Base-by-base conservation (phyloP, 148 eudicot genomes). In the Diospyros lotus region DNA sequence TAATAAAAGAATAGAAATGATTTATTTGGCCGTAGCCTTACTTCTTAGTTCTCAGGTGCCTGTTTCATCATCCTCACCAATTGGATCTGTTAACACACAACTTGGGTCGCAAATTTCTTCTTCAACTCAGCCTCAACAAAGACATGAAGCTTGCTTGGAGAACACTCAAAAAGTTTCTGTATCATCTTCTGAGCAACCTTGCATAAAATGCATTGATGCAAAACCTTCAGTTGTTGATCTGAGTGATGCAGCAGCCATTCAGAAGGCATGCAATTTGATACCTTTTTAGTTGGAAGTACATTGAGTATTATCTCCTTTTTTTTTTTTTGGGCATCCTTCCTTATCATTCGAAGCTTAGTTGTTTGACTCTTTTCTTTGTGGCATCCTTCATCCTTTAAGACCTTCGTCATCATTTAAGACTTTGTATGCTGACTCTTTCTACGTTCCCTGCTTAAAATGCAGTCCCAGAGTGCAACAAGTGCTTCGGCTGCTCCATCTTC, bases 391-490 rank as follows among this genome's bases (percentile, higher is more conserved):
- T 28, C 28, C 28, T 28, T 28, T 28, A 28, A 28, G 28, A 28
- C 28, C 28, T 28, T 28, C 0, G 28, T 28, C 28, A 28, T 28
- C 28, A 28, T 28, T 28, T 28, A 28, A 28, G 28, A 28, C 28
- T 28, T 28, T 28, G n/a, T 28, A 28, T 28, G 28, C 28, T 28
- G 28, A 28, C 52, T 43, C 15, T 77, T 18, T 9, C 69, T 55
- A 7, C 58, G 46, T 44, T 58, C 45, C 56, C 10, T 68, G 46
- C 39, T 74, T 18, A 68, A 64, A 58, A 18, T 80, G 75, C 82
- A 82, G 89, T 55, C 85, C 72, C 94, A 89, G 78, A 89, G 82
- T 83, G 81, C 87, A 43, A 75, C 74, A 75, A 86, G 80, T 84
- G 73, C 79, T 58, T 78, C 92, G 52, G 68, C 92, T 42, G 66